Percentiles rank a stretch among this genome's conserved stretches.
phyloP scores from a whole-genome alignment of 257 asterid genomes.

The Paulownia fortunei region DNA sequence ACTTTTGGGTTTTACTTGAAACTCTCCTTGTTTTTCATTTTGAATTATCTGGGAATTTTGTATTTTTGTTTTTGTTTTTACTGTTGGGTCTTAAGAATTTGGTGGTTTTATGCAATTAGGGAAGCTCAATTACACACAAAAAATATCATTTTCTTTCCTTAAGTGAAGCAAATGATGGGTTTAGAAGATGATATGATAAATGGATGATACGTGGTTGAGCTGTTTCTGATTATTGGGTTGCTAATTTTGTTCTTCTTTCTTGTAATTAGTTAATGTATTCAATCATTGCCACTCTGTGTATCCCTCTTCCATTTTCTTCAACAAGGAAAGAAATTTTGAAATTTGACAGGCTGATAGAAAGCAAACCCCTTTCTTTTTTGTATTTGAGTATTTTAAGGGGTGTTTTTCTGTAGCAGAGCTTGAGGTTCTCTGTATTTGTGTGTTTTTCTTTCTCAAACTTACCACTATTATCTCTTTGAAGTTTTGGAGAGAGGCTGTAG shows the following conservation, averaged over 20 bases:
- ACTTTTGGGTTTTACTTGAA: neutral
- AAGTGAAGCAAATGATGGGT: neutral
- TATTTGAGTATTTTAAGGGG: neutral
- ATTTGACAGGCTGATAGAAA: no score
- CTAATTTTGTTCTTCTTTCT: neutral
- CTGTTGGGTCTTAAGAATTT: neutral
- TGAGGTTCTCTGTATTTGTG: neutral
- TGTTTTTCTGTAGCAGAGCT: neutral
- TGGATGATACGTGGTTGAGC: constrained; percentile 1
- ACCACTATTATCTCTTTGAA: neutral
- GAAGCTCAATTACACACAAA: neutral
- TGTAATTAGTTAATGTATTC: neutral
- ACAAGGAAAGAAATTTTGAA: neutral
- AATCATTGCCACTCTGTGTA: neutral
- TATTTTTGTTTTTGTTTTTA: neutral
- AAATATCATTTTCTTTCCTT: neutral
- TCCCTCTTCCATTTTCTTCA: neutral
- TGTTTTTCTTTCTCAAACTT: neutral
- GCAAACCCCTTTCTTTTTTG: no score
- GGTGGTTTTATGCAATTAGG: neutral
- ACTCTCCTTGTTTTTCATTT: neutral
- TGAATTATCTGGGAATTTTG: neutral
- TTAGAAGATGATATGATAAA: neutral
- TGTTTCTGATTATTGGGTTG: neutral
- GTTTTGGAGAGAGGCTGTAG: neutral